Percentiles rank a stretch among this genome's conserved stretches.
phyloP scores from a whole-genome alignment of 345 rosid genomes.

The Raphanus sativus region DNA sequence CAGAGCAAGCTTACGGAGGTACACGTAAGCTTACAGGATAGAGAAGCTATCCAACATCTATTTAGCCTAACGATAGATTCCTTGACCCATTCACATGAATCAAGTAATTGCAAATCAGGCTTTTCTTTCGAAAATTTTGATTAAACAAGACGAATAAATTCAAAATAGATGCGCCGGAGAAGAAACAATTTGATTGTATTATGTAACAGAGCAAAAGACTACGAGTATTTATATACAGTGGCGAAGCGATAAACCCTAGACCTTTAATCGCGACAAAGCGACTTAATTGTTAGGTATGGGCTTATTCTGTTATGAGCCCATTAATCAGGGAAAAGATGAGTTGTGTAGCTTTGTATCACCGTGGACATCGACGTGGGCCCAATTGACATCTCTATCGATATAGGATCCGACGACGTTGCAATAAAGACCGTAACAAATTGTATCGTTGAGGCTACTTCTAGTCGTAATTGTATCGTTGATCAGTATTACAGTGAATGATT shows the following conservation, averaged over 20 bases:
- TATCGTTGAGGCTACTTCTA: no score
- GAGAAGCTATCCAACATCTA: not conserved
- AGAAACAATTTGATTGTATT: not conserved
- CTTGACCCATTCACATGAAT: not conserved
- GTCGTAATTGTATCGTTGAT: no score
- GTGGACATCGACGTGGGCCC: not conserved
- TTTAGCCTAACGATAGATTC: not conserved
- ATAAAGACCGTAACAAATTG: not conserved
- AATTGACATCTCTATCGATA: no score
- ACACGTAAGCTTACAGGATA: not conserved
- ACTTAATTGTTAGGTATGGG: not conserved
- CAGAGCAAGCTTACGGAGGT: conserved; percentile 14
- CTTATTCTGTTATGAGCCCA: not conserved
- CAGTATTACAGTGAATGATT: no score
- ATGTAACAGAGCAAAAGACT: not conserved
- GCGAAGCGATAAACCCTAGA: not conserved
- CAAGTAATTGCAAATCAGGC: not conserved
- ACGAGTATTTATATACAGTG: not conserved
- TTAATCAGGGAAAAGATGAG: not conserved
- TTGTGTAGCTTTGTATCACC: not conserved
- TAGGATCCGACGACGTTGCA: not conserved
- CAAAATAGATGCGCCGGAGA: not conserved
- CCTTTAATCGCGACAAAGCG: not conserved
- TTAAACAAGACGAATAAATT: not conserved
- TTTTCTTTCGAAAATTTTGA: not conserved